phyloP scores from a whole-genome alignment of 108 stramenopile species.

The Fragilaria crotonensis region DNA sequence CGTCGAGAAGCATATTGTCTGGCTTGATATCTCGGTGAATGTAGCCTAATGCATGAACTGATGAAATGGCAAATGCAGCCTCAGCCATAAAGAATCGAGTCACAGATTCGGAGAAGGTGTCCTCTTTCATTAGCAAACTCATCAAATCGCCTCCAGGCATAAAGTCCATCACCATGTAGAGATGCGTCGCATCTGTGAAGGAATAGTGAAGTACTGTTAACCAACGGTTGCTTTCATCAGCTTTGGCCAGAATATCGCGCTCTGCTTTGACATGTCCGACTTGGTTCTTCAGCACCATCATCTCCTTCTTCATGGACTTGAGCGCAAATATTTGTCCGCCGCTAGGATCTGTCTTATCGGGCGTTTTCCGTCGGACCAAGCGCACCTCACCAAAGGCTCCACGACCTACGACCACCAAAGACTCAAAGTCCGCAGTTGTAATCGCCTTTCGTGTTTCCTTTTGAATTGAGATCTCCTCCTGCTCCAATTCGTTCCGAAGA shows the following conservation, averaged over 20 bases:
- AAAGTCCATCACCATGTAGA: constrained; percentile 99
- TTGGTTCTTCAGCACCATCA: constrained; percentile 99
- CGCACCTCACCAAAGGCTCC: constrained; percentile 98
- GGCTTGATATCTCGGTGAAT: constrained; percentile 99
- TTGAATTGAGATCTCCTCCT: constrained; percentile 72
- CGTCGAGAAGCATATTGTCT: constrained; percentile 98
- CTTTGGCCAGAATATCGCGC: constrained; percentile 90
- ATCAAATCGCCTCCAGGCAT: constrained; percentile 99
- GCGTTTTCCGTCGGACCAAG: constrained; percentile 72
- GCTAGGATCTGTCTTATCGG: constrained; percentile 33
- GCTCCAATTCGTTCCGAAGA: constrained; percentile 61
- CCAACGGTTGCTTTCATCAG: constrained; percentile 89
- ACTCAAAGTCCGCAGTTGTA: constrained; percentile 86
- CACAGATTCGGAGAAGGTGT: constrained; percentile 85
- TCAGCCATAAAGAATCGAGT: constrained; percentile 97
- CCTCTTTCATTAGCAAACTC: constrained; percentile 92
- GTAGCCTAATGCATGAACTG: constrained; percentile 92
- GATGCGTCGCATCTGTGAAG: constrained; percentile 90
- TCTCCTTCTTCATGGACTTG: constrained; percentile 99
- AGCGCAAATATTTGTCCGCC: constrained; percentile 85
- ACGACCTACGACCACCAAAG: constrained; percentile 85
- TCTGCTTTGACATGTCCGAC: constrained; percentile 97
- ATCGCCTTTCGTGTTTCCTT: constrained; percentile 74
- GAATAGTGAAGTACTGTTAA: constrained; percentile 91
- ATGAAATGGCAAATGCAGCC: constrained; percentile 94